Evolutionary conservation across 1,139 yeast species (phyloP).

Genomic region (Scheffersomyces stambukii): DNA sequence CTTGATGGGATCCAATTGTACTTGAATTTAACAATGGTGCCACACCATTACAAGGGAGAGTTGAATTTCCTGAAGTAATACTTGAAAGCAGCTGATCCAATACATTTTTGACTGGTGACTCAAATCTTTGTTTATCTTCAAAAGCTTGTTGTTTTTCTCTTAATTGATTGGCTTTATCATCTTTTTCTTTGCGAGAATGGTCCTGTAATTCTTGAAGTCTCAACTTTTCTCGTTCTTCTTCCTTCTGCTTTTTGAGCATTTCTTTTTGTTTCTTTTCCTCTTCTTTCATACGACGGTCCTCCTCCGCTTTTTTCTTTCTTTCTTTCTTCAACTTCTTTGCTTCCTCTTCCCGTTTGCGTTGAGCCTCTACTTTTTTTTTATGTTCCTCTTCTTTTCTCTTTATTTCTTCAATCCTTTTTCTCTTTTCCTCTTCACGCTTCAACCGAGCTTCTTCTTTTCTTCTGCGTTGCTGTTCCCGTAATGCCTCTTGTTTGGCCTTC

Average conservation of each 20-base stretch:
- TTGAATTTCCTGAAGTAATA: too few species aligned
- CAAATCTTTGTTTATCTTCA: too few species aligned
- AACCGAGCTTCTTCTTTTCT: conserved; percentile 46
- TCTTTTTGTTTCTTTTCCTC: conserved; percentile 44
- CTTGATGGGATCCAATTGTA: too few species aligned
- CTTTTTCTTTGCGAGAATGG: too few species aligned
- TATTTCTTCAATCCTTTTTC: conserved; percentile 36
- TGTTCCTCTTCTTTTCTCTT: conserved; percentile 46
- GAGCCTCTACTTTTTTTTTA: conserved; percentile 39
- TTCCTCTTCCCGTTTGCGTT: conserved; percentile 49
- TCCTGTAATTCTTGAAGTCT: too few species aligned
- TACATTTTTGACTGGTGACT: too few species aligned
- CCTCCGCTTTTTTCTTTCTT: conserved; percentile 45
- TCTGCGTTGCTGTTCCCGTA: conserved; percentile 41
- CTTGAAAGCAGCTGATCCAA: too few species aligned
- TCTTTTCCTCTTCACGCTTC: conserved; percentile 54
- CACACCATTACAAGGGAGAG: too few species aligned
- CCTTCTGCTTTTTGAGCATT: conserved; percentile 36
- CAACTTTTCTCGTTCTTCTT: conserved; percentile 25
- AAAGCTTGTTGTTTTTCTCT: too few species aligned
- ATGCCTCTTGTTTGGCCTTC: conserved; percentile 30
- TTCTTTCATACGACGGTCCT: conserved; percentile 37
- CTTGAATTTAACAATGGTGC: too few species aligned
- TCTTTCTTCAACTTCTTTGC: conserved; percentile 35
- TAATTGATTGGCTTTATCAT: conserved; percentile 26